Conservation (phyloP, 2,329 filamentous ascomycete species). For the Penicillium sp. region DNA sequence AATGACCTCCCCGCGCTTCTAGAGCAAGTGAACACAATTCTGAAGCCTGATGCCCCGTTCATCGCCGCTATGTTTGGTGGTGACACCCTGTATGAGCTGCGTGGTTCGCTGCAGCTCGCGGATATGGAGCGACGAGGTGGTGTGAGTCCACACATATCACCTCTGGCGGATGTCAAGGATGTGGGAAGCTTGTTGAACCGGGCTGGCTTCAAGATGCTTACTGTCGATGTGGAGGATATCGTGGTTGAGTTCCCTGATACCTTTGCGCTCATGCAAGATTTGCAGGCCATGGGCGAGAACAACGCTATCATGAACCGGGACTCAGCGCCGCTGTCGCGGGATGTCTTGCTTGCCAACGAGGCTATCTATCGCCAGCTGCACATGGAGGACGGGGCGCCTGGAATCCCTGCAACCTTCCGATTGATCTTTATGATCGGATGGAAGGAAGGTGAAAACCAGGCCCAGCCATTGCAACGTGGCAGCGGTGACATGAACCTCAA, state of each 20-base stretch:
- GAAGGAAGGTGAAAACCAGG: slow-evolving; percentile 80
- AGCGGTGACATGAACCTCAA: slow-evolving; percentile 87
- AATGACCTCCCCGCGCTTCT: slow-evolving; percentile 90
- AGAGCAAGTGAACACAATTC: slow-evolving; percentile 77
- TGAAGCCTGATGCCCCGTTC: slow-evolving; percentile 90
- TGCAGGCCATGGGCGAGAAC: slow-evolving; percentile 94
- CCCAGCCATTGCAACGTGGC: slow-evolving; percentile 77
- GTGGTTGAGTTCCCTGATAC: slow-evolving; percentile 90
- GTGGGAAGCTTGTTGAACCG: slow-evolving; percentile 83
- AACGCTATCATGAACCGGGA: slow-evolving; percentile 88
- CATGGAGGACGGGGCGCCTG: slow-evolving; percentile 68
- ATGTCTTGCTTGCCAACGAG: slow-evolving; percentile 84
- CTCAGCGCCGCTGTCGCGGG: slow-evolving; percentile 72
- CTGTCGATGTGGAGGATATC: slow-evolving; percentile 96
- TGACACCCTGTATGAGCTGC: slow-evolving; percentile 89
- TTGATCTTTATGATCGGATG: slow-evolving; percentile 99
- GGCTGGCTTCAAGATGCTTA: slow-evolving; percentile 92
- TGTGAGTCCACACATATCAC: slow-evolving; percentile 86
- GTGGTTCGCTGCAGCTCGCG: slow-evolving; percentile 88
- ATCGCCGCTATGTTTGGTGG: slow-evolving; percentile 96
- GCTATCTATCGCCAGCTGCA: slow-evolving; percentile 87
- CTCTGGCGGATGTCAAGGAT: slow-evolving; percentile 87
- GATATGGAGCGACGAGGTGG: slow-evolving; percentile 90
- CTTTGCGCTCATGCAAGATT: slow-evolving; percentile 87
- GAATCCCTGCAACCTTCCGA: slow-evolving; percentile 85